These are phyloP conservation scores for Fusarium compactum DNA, from an alignment of 2,329 filamentous ascomycete species.

Conservation along the genomic window DNA sequence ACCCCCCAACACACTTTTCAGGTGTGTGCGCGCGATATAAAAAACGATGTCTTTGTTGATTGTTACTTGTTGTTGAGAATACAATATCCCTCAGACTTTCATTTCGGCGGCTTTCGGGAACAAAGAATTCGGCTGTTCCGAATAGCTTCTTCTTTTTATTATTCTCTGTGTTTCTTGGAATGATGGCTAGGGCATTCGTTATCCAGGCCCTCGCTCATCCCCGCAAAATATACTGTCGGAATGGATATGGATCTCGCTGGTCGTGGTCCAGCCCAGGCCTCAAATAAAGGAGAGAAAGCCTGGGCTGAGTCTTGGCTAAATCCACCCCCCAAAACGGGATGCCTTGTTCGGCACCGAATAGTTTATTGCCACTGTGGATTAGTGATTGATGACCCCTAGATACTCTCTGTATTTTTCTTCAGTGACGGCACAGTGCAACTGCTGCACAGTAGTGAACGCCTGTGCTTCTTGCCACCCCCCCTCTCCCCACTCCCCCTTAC, in stretches of 20 bases:
- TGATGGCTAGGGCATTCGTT: constrained; percentile 22
- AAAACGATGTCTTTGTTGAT: not conserved
- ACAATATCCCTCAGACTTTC: not conserved
- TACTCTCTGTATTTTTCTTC: not conserved
- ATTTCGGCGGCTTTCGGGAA: constrained; percentile 11
- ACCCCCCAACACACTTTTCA: constrained; percentile 29
- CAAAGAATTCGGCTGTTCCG: constrained; percentile 23
- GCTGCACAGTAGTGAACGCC: too few relatives aligned
- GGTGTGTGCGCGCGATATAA: constrained; percentile 20
- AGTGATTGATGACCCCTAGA: constrained; percentile 7
- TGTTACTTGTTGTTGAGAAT: not conserved
- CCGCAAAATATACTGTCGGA: constrained; percentile 33
- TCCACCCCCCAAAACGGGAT: constrained; percentile 22
- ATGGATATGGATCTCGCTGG: constrained; percentile 25
- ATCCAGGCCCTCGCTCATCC: constrained; percentile 33
- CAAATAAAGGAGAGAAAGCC: constrained; percentile 19
- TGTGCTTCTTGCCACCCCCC: constrained; percentile 9
- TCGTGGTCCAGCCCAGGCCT: constrained; percentile 20
- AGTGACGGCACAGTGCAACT: not conserved
- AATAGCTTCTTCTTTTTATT: constrained; percentile 6
- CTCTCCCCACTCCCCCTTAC: not conserved
- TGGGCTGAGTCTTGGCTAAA: constrained; percentile 28
- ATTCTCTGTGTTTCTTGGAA: constrained; percentile 7
- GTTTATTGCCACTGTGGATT: constrained; percentile 38
- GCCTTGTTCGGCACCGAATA: constrained; percentile 24